Conservation (phyloP, 2,329 filamentous ascomycete genomes). For the Trichoderma sp. region DNA sequence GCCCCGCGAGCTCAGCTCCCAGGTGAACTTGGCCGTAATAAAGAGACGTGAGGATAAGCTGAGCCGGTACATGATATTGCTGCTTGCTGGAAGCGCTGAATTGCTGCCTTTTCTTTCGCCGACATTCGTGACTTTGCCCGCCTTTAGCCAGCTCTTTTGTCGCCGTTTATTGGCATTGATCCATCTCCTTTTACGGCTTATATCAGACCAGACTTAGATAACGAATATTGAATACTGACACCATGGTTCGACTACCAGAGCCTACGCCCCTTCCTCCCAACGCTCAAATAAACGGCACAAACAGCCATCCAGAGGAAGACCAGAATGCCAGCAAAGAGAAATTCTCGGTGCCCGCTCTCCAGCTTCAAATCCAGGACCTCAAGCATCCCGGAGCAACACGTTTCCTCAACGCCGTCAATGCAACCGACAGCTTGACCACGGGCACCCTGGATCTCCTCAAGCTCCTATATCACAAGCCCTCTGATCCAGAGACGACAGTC, state of each 20-base stretch:
- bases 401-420: conserved; percentile 69
- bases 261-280: not conserved
- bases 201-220: not conserved
- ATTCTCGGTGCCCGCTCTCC: conserved; percentile 57
- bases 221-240: not conserved
- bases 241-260: conserved; percentile 5
- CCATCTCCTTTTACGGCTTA: not conserved
- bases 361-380: conserved; percentile 61
- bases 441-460: conserved; percentile 69
- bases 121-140: not conserved
- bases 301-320: not conserved
- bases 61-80: not conserved
- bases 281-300: not conserved
- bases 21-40: not conserved
- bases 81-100: not conserved
- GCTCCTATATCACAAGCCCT: conserved; percentile 65
- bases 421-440: conserved; percentile 60
- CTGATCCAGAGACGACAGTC: conserved; percentile 43
- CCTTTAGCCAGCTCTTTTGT: not conserved
- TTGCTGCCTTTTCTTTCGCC: not conserved
- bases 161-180: not conserved
- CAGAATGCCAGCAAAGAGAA: not conserved
- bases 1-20: conserved; percentile 9
- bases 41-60: not conserved
- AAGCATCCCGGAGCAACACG: conserved; percentile 60